Evolutionary conservation across 768 basidiomycete genomes (phyloP).

Genomic region (Calvatia gigantea): DNA sequence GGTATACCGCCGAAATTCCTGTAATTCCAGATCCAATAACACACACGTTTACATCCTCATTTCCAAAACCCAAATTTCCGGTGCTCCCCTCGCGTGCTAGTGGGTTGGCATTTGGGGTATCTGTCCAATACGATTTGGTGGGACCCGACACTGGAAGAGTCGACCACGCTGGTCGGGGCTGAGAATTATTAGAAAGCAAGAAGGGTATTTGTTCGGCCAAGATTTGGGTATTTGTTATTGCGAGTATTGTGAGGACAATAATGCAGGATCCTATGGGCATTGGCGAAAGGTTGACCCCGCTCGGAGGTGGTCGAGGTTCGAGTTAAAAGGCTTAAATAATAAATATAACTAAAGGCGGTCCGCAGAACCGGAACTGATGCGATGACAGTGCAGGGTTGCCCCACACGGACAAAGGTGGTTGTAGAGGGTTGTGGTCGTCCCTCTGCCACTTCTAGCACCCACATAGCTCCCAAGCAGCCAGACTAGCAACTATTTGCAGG

Average conservation of each 20-base stretch:
- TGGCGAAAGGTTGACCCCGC: not conserved
- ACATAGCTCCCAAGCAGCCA: too few relatives aligned
- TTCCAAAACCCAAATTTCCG: conserved; percentile 39
- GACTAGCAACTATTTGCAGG: too few relatives aligned
- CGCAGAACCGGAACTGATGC: too few relatives aligned
- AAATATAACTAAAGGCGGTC: too few relatives aligned
- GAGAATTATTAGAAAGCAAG: not conserved
- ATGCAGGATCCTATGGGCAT: not conserved
- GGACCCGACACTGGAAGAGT: conserved; percentile 56
- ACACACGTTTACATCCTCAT: conserved; percentile 62
- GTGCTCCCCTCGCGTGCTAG: conserved; percentile 64
- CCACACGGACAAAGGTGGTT: too few relatives aligned
- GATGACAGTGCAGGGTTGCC: too few relatives aligned
- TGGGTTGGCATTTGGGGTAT: conserved; percentile 59
- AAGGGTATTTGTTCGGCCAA: not conserved
- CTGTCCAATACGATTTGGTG: conserved; percentile 73
- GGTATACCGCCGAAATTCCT: conserved; percentile 72
- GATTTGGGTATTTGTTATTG: not conserved
- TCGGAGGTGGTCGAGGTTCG: too few relatives aligned
- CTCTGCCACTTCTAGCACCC: too few relatives aligned
- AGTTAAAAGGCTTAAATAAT: too few relatives aligned
- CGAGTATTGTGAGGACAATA: not conserved
- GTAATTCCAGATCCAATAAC: conserved; percentile 82
- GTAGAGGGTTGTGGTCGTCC: too few relatives aligned
- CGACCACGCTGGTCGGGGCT: not conserved